Base-by-base conservation (phyloP, 75 land plant genomes). In the Adiantum capillusveneris region DNA sequence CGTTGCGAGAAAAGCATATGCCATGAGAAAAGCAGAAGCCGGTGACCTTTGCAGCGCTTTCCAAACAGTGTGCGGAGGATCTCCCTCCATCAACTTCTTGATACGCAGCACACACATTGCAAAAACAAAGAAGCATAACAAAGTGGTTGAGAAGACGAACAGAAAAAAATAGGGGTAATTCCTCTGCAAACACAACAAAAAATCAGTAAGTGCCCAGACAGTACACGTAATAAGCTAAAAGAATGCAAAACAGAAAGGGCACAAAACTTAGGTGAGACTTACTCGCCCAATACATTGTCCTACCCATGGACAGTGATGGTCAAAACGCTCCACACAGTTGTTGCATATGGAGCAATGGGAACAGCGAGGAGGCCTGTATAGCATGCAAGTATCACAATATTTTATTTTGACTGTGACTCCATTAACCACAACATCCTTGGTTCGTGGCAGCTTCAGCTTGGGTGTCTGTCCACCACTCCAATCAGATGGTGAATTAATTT, bases 301-400 rank as follows among this genome's bases (percentile, higher is more conserved):
- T 18, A 84, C 84, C 87, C 87, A 84, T 45, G 87, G 84, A 61
- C 87, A 84, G 44, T 84, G 87, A 24, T 84, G 87, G 71, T 84
- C 87, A 64, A 84, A 84, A 30, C 66, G 58, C 43, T 84, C 79
- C 0, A 83, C 86, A 63, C 86, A 83, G 31, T 83, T 83, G 56
- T 80, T 73, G 74, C 84, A 66, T 59, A 71, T 53, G 5, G 70
- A 71, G 61, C 79, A 76, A 36, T 76, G 79, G 24, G 70, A 66
- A 13, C 78, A 63, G 20, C 87, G 78, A 16, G 84, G 84, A 16
- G 87, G 75, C 24, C 84, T 70, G 62, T 84, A 84, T 0, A 84
- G 72, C 81, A 84, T 56, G 49, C 87, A 84, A n/a, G 87, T 81
- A 19, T 81, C 65, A 57, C 87, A 84, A 39, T 68, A 84, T 58